These are phyloP conservation scores for Brassica nigra DNA, from an alignment of 345 rosid genomes.

Conservation along the genomic window DNA sequence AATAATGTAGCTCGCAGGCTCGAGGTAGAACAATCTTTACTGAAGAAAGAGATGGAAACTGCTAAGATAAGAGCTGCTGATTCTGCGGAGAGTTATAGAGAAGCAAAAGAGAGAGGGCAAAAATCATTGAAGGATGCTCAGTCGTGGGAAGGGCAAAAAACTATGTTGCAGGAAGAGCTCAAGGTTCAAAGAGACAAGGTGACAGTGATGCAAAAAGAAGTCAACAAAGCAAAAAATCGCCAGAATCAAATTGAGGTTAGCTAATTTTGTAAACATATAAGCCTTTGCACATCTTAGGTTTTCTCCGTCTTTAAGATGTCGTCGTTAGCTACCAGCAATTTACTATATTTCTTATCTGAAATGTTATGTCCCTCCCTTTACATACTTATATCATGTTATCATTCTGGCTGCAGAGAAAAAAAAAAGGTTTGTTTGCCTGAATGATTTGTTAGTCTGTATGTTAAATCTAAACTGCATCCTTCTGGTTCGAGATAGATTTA, in stretches of 20 bases:
- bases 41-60: constrained; percentile 79
- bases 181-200: constrained; percentile 57
- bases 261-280: constrained; percentile 11
- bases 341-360: neutral
- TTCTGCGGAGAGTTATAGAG: constrained; percentile 78
- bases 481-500: constrained; percentile 8
- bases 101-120: constrained; percentile 76
- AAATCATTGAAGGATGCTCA: constrained; percentile 60
- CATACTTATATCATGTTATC: neutral
- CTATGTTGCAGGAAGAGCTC: constrained; percentile 73
- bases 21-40: constrained; percentile 68
- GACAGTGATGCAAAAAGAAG: constrained; percentile 44
- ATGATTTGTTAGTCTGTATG: neutral
- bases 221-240: constrained; percentile 39
- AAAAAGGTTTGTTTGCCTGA: neutral
- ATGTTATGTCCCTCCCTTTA: neutral
- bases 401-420: neutral
- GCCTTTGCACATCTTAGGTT: constrained; percentile 13
- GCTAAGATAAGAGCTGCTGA: constrained; percentile 70
- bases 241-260: constrained; percentile 42
- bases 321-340: neutral
- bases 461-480: neutral
- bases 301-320: constrained; percentile 14
- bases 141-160: constrained; percentile 81
- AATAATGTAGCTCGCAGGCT: constrained; percentile 74